Conservation (phyloP, 2,329 filamentous ascomycete genomes). For the Aspergillus brunneoviolaceus region DNA sequence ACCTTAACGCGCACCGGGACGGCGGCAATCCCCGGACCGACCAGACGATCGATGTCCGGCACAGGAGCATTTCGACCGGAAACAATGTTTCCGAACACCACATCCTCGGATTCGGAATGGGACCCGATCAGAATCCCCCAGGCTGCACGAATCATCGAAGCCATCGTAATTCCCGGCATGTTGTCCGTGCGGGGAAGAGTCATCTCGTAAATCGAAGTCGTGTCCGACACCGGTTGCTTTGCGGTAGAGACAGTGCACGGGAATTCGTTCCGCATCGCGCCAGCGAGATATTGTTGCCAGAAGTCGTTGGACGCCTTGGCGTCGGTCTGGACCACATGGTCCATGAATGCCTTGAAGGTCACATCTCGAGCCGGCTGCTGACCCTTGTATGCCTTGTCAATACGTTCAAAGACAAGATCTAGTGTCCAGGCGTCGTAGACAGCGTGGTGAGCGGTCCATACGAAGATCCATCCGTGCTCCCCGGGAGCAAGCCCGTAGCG, state of each 20-base stretch:
- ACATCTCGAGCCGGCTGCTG: not conserved
- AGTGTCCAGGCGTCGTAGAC: constrained; percentile 15
- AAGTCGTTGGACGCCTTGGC: not conserved
- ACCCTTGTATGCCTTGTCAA: constrained; percentile 6
- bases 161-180: constrained; percentile 5
- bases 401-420: constrained; percentile 4
- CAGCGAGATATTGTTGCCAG: constrained; percentile 9
- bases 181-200: not conserved
- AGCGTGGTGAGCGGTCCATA: constrained; percentile 12
- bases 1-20: constrained; percentile 11
- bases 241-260: constrained; percentile 1
- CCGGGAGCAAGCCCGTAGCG: constrained; percentile 6
- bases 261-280: constrained; percentile 2
- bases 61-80: constrained; percentile 12
- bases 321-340: constrained; percentile 1
- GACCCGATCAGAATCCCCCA: constrained; percentile 11
- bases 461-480: constrained; percentile 2
- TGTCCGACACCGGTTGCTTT: constrained; percentile 1
- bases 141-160: constrained; percentile 8
- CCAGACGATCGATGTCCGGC: constrained; percentile 4
- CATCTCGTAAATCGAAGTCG: not conserved
- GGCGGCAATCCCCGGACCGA: constrained; percentile 11
- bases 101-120: constrained; percentile 9
- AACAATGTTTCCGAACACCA: constrained; percentile 10
- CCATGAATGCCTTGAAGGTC: constrained; percentile 9